These are phyloP conservation scores for Candida vaughaniae DNA, from an alignment of 805 yeast genomes.

Conservation along the genomic window DNA sequence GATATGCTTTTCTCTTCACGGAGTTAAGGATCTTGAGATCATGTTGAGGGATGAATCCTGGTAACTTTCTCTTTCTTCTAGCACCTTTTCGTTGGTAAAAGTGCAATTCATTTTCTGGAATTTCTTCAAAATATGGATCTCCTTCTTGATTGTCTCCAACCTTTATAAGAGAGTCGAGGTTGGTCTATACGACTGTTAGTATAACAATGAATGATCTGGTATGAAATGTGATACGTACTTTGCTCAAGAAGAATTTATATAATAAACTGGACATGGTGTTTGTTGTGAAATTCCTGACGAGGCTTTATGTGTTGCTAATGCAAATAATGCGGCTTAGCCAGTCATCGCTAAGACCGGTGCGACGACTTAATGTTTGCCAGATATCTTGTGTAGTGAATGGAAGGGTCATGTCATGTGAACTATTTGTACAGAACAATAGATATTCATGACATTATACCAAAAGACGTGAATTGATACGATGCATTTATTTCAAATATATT, in stretches of 20 bases:
- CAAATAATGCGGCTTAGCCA: slow-evolving; percentile 8
- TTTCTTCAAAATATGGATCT: slow-evolving; percentile 42
- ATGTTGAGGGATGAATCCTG: slow-evolving; percentile 30
- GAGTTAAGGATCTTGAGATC: slow-evolving; percentile 35
- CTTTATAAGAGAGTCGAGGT: slow-evolving; percentile 20
- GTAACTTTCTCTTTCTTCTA: slow-evolving; percentile 36
- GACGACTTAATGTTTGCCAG: no score
- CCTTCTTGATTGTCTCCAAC: slow-evolving; percentile 25
- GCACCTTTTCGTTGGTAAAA: slow-evolving; percentile 43
- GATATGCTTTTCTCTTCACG: slow-evolving; percentile 36
- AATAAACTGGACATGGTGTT: slow-evolving; percentile 18
- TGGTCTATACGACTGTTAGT: slow-evolving; percentile 15
- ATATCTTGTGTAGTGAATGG: no score
- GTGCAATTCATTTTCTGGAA: slow-evolving; percentile 39
- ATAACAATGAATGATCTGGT: not conserved
- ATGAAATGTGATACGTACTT: slow-evolving; percentile 23
- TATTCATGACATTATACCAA: no score
- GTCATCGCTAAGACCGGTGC: no score
- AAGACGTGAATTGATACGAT: no score
- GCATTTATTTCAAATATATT: no score
- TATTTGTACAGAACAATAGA: no score
- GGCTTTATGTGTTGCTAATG: no score
- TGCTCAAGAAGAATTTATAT: slow-evolving; percentile 35
- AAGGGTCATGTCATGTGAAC: no score
- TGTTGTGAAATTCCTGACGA: no score